Base-by-base conservation (phyloP, 2,329 filamentous ascomycete genomes). In the Ophiocordyceps australis region DNA sequence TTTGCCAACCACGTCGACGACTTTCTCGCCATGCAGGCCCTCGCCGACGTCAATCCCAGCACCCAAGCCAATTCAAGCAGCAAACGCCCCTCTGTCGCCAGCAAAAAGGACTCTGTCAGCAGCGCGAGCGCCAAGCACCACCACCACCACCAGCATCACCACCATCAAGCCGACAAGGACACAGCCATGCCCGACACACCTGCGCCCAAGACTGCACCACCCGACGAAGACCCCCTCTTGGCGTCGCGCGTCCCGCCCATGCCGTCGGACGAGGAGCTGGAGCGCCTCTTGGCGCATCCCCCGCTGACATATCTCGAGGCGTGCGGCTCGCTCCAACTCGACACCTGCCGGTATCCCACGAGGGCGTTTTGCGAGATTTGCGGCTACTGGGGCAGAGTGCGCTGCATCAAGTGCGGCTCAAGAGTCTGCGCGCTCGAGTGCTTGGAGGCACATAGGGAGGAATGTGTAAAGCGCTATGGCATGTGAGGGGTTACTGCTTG, bases 1-100 rank as follows among this genome's bases (percentile, higher is more conserved):
- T 86, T 86, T 47, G 69, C 71, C 33, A 83, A 89, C 51, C 74
- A 86, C 46, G 62, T 86, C 24, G 76, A 80, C 37, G 80, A 89
- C 46, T 81, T 76, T 46, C 63, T 78, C 37, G 79, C 79, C 7
- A 54, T 70, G 38, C 56, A 60, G 31, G 52, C 55, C n/a, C 51
- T 54, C 17, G 45, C 48, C 25, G 54, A 54, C 28, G 47, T 42
- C 30, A 47, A 48, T 29, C 35, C 52, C 11, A 39, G 46, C 4
- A 37, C 47, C 5, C 40, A 44, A 14, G 24, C 21, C 25, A 26
- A 29, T 22, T 38, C 37, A 20, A 30, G 32, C 32, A 43, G 30
- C 31, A 49, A 47, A 35, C 46, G 41, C 9, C 34, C 34, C 12
- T n/a, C n/a, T n/a, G 37, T 35, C 0, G 25, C 29, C 8, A 39